These are phyloP conservation scores for Erigeron philadelphicus DNA, from an alignment of 140 eudicot species.

Conservation along the genomic window DNA sequence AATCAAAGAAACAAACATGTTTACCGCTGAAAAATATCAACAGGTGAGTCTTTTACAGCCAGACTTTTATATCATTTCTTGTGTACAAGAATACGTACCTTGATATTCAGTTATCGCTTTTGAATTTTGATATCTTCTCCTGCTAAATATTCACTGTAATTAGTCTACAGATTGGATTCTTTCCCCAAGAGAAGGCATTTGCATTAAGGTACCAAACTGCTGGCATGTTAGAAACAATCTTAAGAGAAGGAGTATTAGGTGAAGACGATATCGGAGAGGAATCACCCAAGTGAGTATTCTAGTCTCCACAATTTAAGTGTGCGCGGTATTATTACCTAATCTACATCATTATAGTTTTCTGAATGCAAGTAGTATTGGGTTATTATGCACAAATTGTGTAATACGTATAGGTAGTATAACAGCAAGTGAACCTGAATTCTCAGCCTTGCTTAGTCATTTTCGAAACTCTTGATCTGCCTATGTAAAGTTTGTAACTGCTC, in stretches of 20 bases:
- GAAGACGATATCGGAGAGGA: constrained; percentile 98
- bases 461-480: background rate
- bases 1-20: constrained; percentile 91
- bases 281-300: constrained; percentile 66
- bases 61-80: constrained; percentile 12
- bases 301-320: background rate
- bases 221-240: constrained; percentile 85
- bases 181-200: constrained; percentile 82
- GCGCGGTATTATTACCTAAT: background rate
- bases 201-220: constrained; percentile 94
- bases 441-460: background rate
- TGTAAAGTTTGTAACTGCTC: background rate
- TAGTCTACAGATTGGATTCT: constrained; percentile 92
- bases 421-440: background rate
- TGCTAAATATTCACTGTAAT: constrained; percentile 46
- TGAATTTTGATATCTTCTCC: constrained; percentile 15
- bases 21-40: constrained; percentile 93
- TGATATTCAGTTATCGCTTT: background rate
- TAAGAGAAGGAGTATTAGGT: constrained; percentile 91
- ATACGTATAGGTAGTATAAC: constrained; percentile 5
- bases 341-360: background rate
- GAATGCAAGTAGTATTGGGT: background rate
- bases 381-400: constrained; percentile 1
- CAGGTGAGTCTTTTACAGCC: constrained; percentile 50
- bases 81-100: background rate